phyloP scores from a whole-genome alignment of 1,284 basidiomycete species.

The Cryptococcus hybrid region DNA sequence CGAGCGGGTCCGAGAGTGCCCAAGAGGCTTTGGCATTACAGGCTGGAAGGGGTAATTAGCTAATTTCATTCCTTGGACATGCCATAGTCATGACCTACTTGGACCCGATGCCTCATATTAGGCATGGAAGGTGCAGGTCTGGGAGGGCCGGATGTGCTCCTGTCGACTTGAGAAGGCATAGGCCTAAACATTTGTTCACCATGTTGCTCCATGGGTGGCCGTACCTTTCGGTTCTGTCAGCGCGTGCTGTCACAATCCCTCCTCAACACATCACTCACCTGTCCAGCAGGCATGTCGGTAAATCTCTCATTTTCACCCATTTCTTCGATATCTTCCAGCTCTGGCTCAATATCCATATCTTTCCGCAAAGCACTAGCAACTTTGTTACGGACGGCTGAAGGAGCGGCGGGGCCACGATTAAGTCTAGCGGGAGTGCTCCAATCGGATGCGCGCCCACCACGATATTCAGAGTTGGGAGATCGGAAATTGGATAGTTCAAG shows the following conservation, averaged over 20 bases:
- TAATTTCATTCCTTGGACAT: not conserved
- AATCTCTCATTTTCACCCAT: conserved; percentile 13
- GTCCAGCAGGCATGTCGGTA: not conserved
- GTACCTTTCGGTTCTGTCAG: conserved; percentile 2
- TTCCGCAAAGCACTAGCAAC: conserved; percentile 29
- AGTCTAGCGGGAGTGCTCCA: conserved; percentile 13
- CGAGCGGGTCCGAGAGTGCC: conserved; percentile 3
- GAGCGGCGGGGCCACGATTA: not conserved
- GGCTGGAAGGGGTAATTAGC: conserved; percentile 8
- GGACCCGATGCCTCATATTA: conserved; percentile 23
- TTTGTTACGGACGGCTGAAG: conserved; percentile 11
- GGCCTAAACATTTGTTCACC: too few relatives aligned
- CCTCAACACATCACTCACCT: conserved; percentile 9
- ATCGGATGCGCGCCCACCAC: conserved; percentile 1
- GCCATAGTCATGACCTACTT: conserved; percentile 13
- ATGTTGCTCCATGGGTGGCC: conserved; percentile 1
- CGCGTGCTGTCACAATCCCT: too few relatives aligned
- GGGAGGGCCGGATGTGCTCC: conserved; percentile 5
- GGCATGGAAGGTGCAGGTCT: conserved; percentile 30
- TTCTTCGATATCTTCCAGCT: conserved; percentile 26
- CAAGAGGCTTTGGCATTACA: conserved; percentile 27
- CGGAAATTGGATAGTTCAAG: conserved; percentile 10
- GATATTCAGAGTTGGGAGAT: conserved; percentile 8
- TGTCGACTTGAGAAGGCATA: not conserved
- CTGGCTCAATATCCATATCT: conserved; percentile 20